Evolutionary conservation across 163 green algal species (phyloP), one percentile per base, ranked within the genome.

Genomic region (Dunaliella salina): DNA sequence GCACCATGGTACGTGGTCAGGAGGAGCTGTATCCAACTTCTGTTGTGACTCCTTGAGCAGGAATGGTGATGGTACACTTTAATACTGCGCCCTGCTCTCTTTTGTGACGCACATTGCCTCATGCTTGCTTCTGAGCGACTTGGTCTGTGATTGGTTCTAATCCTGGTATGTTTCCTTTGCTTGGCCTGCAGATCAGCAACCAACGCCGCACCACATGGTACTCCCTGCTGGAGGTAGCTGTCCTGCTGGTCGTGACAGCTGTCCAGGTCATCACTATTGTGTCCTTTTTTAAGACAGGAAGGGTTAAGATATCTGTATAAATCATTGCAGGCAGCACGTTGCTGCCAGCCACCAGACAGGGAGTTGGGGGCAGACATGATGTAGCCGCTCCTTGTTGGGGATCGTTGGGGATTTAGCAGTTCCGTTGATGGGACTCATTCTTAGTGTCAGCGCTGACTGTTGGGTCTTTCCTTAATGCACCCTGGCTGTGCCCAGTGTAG

Each of bases 121-220:
- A 63, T 35, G 22, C 24, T n/a, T 4, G 40, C 17, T 40, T 32
- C 24, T 35, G 32, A n/a, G 45, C 22, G 13, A 26, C 17, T 32
- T 82, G 5, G 8, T 33, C 67, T 33, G 3, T 5, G 8, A 11
- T n/a, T 40, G 13, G 1, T 24, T 4, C 32, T 24, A 50, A 50
- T 50, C 40, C 3, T 50, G n/a, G n/a, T n/a, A n/a, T n/a, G n/a
- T n/a, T 29, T 81, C 13, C 45, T 29, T 82, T 33, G 33, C 22
- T n/a, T 22, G 22, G 22, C 34, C 33, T 75, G 86, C 88, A 91
- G 90, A 80, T 89, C 59, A 93, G 89, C 87, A 94, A 91, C 89
- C 90, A 90, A 40, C 71, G 29, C 15, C 89, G 91, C 25, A 87
- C 91, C 1, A 84, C 91, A 25, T 89, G 89, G 71, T 93, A 91